Conservation (phyloP, 2,329 filamentous ascomycete genomes). For the Colletotrichum musicola region DNA sequence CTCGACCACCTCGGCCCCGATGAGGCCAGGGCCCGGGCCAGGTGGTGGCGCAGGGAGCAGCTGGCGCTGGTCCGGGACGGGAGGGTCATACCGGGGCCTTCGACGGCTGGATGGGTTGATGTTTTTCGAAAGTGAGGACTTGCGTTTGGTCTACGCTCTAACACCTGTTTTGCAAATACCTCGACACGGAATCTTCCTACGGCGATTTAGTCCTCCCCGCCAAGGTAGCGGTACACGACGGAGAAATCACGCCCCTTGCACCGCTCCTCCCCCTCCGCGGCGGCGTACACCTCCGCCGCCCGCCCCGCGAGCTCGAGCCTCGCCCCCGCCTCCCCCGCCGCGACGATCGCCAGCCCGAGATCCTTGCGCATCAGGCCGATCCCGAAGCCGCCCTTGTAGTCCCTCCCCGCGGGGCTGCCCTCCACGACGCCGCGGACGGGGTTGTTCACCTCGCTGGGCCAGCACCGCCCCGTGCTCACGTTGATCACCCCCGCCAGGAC, state of each 20-base stretch:
- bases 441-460: slow-evolving; percentile 97
- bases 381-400: slow-evolving; percentile 83
- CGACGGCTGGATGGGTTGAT: slow-evolving; percentile 18
- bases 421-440: slow-evolving; percentile 88
- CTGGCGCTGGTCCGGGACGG: neutral
- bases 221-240: slow-evolving; percentile 81
- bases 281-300: slow-evolving; percentile 76
- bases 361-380: slow-evolving; percentile 87
- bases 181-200: no score
- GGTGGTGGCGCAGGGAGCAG: slow-evolving; percentile 18
- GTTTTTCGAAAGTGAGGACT: neutral
- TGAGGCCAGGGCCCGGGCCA: slow-evolving; percentile 10
- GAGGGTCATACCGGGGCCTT: slow-evolving; percentile 1
- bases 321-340: slow-evolving; percentile 76
- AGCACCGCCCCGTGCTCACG: slow-evolving; percentile 92
- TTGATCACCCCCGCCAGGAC: slow-evolving; percentile 90
- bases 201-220: slow-evolving; percentile 63
- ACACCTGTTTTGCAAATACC: no score
- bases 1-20: slow-evolving; percentile 21
- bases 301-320: slow-evolving; percentile 73
- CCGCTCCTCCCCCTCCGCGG: slow-evolving; percentile 69
- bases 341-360: slow-evolving; percentile 77
- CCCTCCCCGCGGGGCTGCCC: slow-evolving; percentile 79
- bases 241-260: slow-evolving; percentile 83
- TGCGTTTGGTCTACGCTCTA: neutral